A percentile compares a stretch with the other conserved stretches of the same genome.
phyloP scores from a whole-genome alignment of 1,139 yeast genomes.

The Candida sp. region DNA sequence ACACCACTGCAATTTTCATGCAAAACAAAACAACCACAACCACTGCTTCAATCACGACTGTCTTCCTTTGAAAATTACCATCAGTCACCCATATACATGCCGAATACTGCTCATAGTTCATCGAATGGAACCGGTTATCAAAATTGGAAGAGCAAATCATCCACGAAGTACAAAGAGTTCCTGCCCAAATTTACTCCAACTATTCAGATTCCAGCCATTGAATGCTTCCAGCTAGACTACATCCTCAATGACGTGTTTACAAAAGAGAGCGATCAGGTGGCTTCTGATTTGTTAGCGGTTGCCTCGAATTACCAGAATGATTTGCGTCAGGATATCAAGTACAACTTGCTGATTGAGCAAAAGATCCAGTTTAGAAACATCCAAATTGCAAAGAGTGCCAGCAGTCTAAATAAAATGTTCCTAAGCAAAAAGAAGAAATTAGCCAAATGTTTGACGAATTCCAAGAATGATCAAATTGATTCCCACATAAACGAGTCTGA shows the following conservation, averaged over 20 bases:
- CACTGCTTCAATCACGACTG: no score
- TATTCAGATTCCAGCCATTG: conserved; percentile 35
- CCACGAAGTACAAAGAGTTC: conserved; percentile 12
- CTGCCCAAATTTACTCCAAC: conserved; percentile 16
- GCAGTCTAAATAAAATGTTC: conserved; percentile 23
- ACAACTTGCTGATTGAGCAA: conserved; percentile 40
- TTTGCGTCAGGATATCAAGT: conserved; percentile 38
- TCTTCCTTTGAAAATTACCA: background rate
- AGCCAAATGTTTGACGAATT: conserved; percentile 13
- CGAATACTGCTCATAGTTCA: background rate
- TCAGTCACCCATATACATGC: background rate
- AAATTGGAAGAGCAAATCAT: conserved; percentile 4
- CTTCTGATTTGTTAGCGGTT: conserved; percentile 35
- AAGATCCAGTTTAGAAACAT: conserved; percentile 40
- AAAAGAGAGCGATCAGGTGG: conserved; percentile 36
- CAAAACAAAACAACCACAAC: no score
- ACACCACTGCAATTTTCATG: no score
- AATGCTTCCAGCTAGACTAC: conserved; percentile 40
- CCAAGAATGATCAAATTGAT: conserved; percentile 9
- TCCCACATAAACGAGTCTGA: conserved; percentile 17
- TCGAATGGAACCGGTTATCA: background rate
- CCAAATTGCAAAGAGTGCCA: conserved; percentile 33
- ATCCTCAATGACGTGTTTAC: conserved; percentile 36
- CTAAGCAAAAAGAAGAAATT: conserved; percentile 22
- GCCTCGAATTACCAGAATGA: conserved; percentile 44